phyloP scores from a whole-genome alignment of 2,329 filamentous ascomycete species.

The Alternaria novae-zelandiae region DNA sequence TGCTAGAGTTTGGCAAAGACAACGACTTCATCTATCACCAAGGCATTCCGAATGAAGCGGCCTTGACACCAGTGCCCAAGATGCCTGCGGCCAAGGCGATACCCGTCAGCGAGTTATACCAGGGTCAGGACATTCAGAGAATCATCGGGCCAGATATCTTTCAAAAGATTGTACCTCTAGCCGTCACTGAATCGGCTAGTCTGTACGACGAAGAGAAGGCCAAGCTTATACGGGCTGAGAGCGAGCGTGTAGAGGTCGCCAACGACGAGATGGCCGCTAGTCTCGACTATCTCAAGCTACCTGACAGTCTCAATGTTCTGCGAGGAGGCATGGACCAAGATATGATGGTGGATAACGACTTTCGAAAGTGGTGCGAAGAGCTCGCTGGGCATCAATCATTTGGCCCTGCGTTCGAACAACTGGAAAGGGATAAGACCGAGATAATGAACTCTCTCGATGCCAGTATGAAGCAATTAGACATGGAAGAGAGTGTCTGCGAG shows the following conservation, averaged over 20 bases:
- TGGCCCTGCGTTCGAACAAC: constrained; percentile 75
- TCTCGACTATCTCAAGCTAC: constrained; percentile 89
- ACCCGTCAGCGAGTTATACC: constrained; percentile 93
- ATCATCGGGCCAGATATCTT: constrained; percentile 98
- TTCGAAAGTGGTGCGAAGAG: constrained; percentile 91
- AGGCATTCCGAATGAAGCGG: constrained; percentile 83
- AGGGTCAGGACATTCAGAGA: constrained; percentile 93
- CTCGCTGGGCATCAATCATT: constrained; percentile 86
- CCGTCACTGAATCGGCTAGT: constrained; percentile 95
- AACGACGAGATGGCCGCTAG: constrained; percentile 97
- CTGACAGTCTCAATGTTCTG: constrained; percentile 85
- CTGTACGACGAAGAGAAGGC: constrained; percentile 98
- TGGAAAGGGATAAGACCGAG: constrained; percentile 78
- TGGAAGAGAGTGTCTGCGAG: constrained; percentile 97
- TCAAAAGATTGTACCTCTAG: constrained; percentile 93
- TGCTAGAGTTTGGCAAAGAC: constrained; percentile 80
- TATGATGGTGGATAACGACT: constrained; percentile 86
- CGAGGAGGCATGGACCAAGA: constrained; percentile 94
- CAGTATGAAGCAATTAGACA: constrained; percentile 86
- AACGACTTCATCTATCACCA: constrained; percentile 99
- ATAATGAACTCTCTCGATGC: constrained; percentile 76
- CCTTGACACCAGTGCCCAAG: constrained; percentile 81
- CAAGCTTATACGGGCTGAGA: constrained; percentile 90
- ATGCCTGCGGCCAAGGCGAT: constrained; percentile 96
- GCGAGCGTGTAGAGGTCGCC: constrained; percentile 88